A percentile compares a stretch with the other conserved stretches of the same genome.
These are phyloP conservation scores for Desmodesmus armatus DNA, from an alignment of 139 green algal genomes.

Conservation along the genomic window DNA sequence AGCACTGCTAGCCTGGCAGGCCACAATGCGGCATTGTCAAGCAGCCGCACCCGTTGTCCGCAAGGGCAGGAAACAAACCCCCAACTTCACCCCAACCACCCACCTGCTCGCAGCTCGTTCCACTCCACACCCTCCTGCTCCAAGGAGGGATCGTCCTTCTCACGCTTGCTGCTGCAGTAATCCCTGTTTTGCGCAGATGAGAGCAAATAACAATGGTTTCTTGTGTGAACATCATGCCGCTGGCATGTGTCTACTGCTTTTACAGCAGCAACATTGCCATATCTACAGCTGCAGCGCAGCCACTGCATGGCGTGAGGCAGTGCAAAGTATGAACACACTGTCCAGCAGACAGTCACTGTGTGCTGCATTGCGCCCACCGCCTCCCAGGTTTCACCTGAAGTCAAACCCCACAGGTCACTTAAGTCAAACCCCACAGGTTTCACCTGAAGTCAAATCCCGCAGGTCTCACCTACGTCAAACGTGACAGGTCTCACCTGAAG, in stretches of 20 bases:
- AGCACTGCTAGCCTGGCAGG: neutral
- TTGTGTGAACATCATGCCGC: neutral
- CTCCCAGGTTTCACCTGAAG: too few relatives aligned
- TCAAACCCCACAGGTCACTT: too few relatives aligned
- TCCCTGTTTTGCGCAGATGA: neutral
- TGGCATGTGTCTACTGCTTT: neutral
- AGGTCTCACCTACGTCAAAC: too few relatives aligned
- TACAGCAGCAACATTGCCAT: neutral
- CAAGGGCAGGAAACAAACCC: neutral
- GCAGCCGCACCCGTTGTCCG: neutral
- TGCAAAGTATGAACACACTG: too few relatives aligned
- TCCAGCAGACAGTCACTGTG: too few relatives aligned
- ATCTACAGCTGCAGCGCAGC: too few relatives aligned
- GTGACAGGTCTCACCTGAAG: too few relatives aligned
- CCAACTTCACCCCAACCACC: neutral
- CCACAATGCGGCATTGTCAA: neutral
- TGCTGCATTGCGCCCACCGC: too few relatives aligned
- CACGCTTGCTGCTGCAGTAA: slow-evolving; percentile 14
- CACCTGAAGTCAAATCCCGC: too few relatives aligned
- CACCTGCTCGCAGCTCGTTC: slow-evolving; percentile 38
- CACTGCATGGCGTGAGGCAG: too few relatives aligned
- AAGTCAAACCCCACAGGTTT: too few relatives aligned
- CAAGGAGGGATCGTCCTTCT: slow-evolving; percentile 32
- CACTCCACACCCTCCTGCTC: slow-evolving; percentile 26
- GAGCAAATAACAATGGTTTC: neutral